These are phyloP conservation scores for Berberis vulgaris DNA, from an alignment of 164 flowering plant genomes.

Conservation along the genomic window DNA sequence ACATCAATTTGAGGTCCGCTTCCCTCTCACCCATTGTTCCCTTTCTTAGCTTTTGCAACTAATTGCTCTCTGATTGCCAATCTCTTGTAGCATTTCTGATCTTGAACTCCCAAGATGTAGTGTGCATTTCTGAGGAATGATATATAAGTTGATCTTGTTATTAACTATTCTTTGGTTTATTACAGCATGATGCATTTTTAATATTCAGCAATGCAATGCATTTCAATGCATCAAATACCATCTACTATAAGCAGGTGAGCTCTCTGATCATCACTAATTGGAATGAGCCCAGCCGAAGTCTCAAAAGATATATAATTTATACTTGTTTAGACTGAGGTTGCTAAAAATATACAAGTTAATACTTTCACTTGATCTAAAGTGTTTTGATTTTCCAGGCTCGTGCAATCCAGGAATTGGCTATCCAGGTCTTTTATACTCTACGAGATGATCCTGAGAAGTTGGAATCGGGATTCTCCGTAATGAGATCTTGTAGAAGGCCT, in stretches of 20 bases:
- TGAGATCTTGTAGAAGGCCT: slow-evolving; percentile 28
- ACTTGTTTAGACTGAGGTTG: no score
- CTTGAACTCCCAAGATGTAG: no score
- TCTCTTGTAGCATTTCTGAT: no score
- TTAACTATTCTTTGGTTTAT: slow-evolving; percentile 6
- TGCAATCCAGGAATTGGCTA: slow-evolving; percentile 46
- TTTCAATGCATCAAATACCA: slow-evolving; percentile 47
- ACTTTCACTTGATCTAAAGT: no score
- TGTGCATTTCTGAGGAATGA: no score
- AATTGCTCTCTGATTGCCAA: no score
- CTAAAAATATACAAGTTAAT: no score
- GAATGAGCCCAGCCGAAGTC: no score
- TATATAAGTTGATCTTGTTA: not conserved
- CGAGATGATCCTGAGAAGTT: slow-evolving; percentile 51
- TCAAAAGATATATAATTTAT: no score
- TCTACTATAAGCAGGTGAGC: slow-evolving; percentile 59
- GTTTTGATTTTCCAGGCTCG: slow-evolving; percentile 40
- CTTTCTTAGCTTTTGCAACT: no score
- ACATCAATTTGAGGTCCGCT: slow-evolving; percentile 63
- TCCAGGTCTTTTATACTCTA: slow-evolving; percentile 43
- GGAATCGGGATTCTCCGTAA: slow-evolving; percentile 32
- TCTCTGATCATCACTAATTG: not conserved
- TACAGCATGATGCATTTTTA: slow-evolving; percentile 61
- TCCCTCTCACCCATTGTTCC: not conserved
- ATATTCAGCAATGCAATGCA: slow-evolving; percentile 68